Evolutionary conservation across 2,329 filamentous ascomycete genomes (phyloP), one percentile per base, ranked within the genome.

Genomic region (Colletotrichum chrysophilum): DNA sequence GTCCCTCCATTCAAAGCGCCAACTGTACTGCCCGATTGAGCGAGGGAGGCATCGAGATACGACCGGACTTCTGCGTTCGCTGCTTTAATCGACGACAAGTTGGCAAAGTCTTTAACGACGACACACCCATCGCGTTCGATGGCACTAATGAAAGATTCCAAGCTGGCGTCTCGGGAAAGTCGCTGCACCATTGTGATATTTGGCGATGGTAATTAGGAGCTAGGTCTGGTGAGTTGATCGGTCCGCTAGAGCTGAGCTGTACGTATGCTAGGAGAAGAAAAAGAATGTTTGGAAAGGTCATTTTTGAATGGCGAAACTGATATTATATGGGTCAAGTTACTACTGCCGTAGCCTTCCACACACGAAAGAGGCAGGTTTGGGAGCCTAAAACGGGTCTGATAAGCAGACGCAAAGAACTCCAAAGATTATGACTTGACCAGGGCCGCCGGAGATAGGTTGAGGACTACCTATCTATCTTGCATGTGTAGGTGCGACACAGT

Each of bases 1-100:
- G 83, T 85, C 2, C 80, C 80, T n/a, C 83, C 83, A 52, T 83
- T 81, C 18, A 80, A 75, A 18, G 79, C 79, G 24, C 73, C 71
- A 13, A 78, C 72, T 79, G 75, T 60, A 79, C 81, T 81, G 43
- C 58, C 72, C 38, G 60, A 38, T 13, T 55, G 72, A 48, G 70
- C 74, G 12, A 56, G 34, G 21, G 75, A 78, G 8, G 71, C 73
- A 43, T 78, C 70, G n/a, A 78, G 78, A 32, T 74, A 77, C 30
- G 28, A 32, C 28, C 24, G 58, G 1, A 61, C 58, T 13, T 61
- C 58, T 32, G 28, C 26, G 0, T 61, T 61, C 3, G 58, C 58
- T 32, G 26, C 18, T 7, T 61, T 7, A n/a, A 61, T 32, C 4
- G 28, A 34, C n/a, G 28, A 12, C 28, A 13, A n/a, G n/a, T 61